Percentiles rank a stretch among this genome's conserved stretches.
Conservation (phyloP, 2,329 filamentous ascomycete genomes). For the Monosporascus sp. region DNA sequence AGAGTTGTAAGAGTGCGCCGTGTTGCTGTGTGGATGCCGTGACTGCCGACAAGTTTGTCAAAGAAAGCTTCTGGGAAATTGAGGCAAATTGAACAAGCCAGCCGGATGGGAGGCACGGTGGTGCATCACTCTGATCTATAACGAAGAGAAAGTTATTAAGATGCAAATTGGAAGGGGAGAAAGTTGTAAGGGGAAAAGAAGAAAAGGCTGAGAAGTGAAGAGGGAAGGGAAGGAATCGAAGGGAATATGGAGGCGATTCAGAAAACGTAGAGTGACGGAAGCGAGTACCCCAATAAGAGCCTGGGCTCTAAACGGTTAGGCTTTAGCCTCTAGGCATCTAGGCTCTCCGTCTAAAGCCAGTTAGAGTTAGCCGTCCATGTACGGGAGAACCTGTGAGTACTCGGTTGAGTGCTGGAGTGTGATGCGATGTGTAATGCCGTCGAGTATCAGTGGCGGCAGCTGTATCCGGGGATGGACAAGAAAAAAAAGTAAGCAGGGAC, state of each 20-base stretch:
- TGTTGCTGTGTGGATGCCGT: too few species aligned
- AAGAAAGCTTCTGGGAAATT: not conserved
- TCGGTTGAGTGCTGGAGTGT: too few species aligned
- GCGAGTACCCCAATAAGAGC: not conserved
- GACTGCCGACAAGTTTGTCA: constrained; percentile 1
- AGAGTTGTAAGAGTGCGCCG: too few species aligned
- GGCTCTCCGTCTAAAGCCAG: not conserved
- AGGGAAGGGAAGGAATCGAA: constrained; percentile 31
- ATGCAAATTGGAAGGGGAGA: constrained; percentile 17
- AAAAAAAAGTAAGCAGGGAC: too few species aligned
- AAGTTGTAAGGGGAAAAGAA: constrained; percentile 29
- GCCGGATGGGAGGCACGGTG: constrained; percentile 23
- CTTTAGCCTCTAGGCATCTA: not conserved
- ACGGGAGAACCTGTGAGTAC: too few species aligned
- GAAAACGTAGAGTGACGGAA: not conserved
- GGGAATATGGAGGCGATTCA: constrained; percentile 16
- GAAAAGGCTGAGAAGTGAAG: constrained; percentile 31
- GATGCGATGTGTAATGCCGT: too few species aligned
- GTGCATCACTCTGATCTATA: constrained; percentile 25
- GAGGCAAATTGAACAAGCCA: constrained; percentile 4
- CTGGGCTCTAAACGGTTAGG: not conserved
- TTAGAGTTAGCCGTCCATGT: too few species aligned
- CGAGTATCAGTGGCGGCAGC: too few species aligned
- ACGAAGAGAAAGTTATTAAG: constrained; percentile 19
- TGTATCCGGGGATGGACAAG: too few species aligned